Base-by-base conservation (phyloP, 306 rosid genomes). In the Cyclanthera cordifolia region DNA sequence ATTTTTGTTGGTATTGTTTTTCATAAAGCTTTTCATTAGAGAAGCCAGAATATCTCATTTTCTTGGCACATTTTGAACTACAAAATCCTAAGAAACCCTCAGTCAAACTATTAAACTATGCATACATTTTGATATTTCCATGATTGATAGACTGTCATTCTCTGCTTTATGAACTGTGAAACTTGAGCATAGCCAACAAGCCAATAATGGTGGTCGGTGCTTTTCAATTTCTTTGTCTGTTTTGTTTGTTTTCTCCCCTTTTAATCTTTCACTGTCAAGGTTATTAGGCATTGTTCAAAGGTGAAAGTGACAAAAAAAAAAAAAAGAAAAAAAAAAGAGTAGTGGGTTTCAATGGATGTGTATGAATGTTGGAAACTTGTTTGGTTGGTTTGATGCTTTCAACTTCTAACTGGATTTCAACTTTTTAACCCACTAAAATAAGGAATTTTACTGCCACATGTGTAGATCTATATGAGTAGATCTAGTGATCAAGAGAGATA, bases 311-410 rank as follows among this genome's bases (percentile, higher is more conserved):
- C 53, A 14, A 65, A 64, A 23, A 5, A 41, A n/a, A n/a, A n/a
- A n/a, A n/a, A n/a, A n/a, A n/a, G n/a, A n/a, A n/a, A n/a, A n/a
- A n/a, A n/a, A n/a, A n/a, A n/a, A n/a, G n/a, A n/a, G n/a, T n/a
- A n/a, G 70, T 65, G 70, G 70, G 70, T 20, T 0, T 23, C 21
- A 23, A 43, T 65, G 17, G 69, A 63, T 63, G 49, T 41, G 11
- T 20, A 10, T 4, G 11, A 13, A 41, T 19, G 19, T 43, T 65
- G 52, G 7, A 6, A 65, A 15, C 39, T 23, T 8, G 14, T 65
- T 65, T 21, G 70, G 70, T 64, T 63, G 69, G 50, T 21, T 14
- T 37, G 53, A 13, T 21, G 49, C 50, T 63, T 41, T 45, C 70
- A 23, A 41, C 39, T 6, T 65, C 52, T 65, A 23, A 65, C 23